A percentile compares a stretch with the other conserved stretches of the same genome.
phyloP scores from a whole-genome alignment of 768 basidiomycete genomes.

The Cystofilobasidium macerans region DNA sequence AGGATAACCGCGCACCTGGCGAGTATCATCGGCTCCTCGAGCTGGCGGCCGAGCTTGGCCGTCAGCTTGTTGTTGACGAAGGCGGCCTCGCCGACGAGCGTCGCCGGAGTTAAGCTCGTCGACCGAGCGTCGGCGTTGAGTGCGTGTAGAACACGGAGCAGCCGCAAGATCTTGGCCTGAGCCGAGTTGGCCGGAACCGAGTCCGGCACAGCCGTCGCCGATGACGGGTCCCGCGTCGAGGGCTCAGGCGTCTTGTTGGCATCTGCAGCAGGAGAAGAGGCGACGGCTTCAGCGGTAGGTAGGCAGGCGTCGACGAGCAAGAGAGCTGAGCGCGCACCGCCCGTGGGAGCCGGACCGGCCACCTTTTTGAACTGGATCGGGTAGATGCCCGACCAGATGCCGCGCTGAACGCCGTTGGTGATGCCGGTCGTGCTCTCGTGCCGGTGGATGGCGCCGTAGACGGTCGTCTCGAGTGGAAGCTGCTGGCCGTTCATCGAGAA shows the following conservation, averaged over 20 bases:
- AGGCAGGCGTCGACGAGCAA: neutral
- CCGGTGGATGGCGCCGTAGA: conserved; percentile 93
- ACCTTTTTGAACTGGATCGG: conserved; percentile 91
- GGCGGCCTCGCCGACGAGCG: conserved; percentile 55
- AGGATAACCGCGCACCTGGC: conserved; percentile 55
- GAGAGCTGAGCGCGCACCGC: conserved; percentile 25
- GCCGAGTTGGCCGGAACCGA: conserved; percentile 74
- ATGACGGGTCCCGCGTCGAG: conserved; percentile 43
- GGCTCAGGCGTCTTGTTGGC: conserved; percentile 22
- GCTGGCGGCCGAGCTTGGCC: conserved; percentile 89
- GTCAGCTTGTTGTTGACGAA: conserved; percentile 98
- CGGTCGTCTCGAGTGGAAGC: conserved; percentile 74
- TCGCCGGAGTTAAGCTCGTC: neutral
- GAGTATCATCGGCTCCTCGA: conserved; percentile 98
- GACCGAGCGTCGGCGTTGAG: conserved; percentile 53
- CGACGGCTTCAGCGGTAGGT: neutral
- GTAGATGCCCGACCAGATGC: conserved; percentile 75
- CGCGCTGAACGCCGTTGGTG: conserved; percentile 18
- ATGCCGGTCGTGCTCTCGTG: conserved; percentile 50
- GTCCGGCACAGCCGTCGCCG: conserved; percentile 54
- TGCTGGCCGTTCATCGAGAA: conserved; percentile 85
- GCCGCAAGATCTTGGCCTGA: conserved; percentile 78
- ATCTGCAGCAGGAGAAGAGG: neutral
- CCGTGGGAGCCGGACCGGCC: conserved; percentile 55
- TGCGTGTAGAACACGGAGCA: conserved; percentile 75